Base-by-base conservation (phyloP, 345 rosid species). In the Litchi chinensis region DNA sequence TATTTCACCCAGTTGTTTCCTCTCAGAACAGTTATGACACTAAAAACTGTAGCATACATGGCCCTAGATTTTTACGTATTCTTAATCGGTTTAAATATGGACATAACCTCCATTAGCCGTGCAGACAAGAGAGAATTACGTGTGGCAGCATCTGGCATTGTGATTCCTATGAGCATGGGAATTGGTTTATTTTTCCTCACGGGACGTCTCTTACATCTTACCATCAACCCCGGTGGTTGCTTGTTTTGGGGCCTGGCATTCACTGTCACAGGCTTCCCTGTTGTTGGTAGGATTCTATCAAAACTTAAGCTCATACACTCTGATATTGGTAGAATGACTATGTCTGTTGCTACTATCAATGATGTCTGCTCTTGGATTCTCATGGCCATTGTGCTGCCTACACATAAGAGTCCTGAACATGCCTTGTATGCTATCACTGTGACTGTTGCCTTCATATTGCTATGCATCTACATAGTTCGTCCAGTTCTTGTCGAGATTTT, bases 271-370 rank as follows among this genome's bases (percentile, higher is more conserved):
- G 89, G 91, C 85, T 88, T 91, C 66, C 88, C 95, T 0, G 92
- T 86, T 43, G 85, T 90, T 15, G 89, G 90, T 3, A 81, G 82
- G 37, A 77, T 86, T 52, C 91, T 95, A 10, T 85, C 92, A 1
- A 88, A 93, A 73, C 85, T 89, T 77, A 93, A 93, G 85, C 91
- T 93, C 44, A 89, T 92, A 39, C 87, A 90, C 70, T 68, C 93
- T 0, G 91, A 91, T 1, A 80, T 89, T 2, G 97, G 95, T 10
- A 82, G 77, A 39, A 80, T 78, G 0, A 92, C 94, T 0, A 77
- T 91, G 80, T 66, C 90, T 50, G 83, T 92, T 7, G 82, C 93
- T 71, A 43, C 85, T 56, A 11, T 89, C 54, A 79, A 70, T 16
- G 96, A 91, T 63, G 1, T 32, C 37, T 32, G 37, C 37, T 32